These are phyloP conservation scores for Dioszegia aurantiaca DNA, from an alignment of 768 basidiomycete species.

Conservation along the genomic window DNA sequence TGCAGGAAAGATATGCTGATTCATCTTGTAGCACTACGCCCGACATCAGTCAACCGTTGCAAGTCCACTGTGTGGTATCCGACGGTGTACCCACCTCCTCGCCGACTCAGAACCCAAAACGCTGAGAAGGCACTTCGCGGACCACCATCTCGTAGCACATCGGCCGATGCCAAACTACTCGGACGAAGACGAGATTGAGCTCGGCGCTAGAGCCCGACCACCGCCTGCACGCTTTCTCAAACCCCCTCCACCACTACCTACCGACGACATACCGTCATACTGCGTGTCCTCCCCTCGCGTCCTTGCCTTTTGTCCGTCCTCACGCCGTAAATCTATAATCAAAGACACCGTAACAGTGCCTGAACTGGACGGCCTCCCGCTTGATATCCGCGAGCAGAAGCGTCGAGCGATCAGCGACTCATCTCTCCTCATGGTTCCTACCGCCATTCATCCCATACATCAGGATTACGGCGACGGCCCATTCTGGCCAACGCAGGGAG, in stretches of 20 bases:
- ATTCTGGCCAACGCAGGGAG: conserved; percentile 25
- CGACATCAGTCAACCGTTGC: neutral
- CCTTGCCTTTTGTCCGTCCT: neutral
- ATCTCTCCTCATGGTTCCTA: neutral
- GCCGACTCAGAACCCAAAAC: neutral
- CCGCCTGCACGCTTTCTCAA: neutral
- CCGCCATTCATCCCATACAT: conserved; percentile 9
- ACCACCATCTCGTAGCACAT: neutral
- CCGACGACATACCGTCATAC: neutral
- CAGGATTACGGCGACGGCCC: conserved; percentile 10
- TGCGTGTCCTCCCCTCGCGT: neutral
- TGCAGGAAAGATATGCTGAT: neutral
- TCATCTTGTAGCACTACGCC: conserved; percentile 3
- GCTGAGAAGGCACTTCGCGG: neutral
- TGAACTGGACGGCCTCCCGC: neutral
- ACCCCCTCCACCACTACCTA: conserved; percentile 4
- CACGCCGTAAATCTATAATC: no score
- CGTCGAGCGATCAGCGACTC: neutral
- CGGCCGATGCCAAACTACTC: neutral
- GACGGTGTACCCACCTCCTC: conserved; percentile 1
- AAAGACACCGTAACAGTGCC: no score
- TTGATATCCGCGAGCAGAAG: neutral
- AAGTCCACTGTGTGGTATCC: neutral
- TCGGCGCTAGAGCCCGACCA: neutral
- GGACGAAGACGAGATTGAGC: neutral